Evolutionary conservation across 768 basidiomycete species (phyloP), one percentile per base, ranked within the genome.

Genomic region (Coprinopsis marcescibilis): DNA sequence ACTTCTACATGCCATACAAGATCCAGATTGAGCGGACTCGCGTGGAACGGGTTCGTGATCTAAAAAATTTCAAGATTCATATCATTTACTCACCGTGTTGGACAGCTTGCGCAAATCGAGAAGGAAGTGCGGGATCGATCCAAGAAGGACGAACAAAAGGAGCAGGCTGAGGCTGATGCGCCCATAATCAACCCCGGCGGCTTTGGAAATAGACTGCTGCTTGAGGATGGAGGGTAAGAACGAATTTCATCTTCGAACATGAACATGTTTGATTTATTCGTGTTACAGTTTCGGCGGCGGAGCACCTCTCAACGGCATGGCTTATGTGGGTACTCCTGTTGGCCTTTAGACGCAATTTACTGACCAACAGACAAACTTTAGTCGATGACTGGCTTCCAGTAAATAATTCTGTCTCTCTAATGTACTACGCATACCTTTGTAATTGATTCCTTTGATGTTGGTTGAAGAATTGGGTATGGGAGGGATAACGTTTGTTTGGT

Each of bases 1-100:
- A 99, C 66, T 98, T 95, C 70, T 89, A 89, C 61, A 96, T 95
- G 89, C 96, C 96, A 1, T 98, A 89, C 65, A 83, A 81, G 62
- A 84, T 96, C 39, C 95, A 98, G 65, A 77, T 81, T 25, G 85
- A 89, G 57, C 80, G 93, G 46, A 77, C 84, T 29, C 70, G 84
- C 60, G 77, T 86, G 14, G 86, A 86, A 48, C 88, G 81, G 76
- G 85, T 85, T 46, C 10, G 66, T 50, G 6, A 14, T 26, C 20
- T 44, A 15, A 11, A 32, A 11, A 27, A 14, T 25, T 19, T 33
- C 30, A 27, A 23, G 25, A 45, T 44, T 10, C 10, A 15, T 14
- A 2, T 38, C 30, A 33, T 32, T 46, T 47, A 33, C 50, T 55
- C 36, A 56, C 54, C 4, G 40, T 35, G 11, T 45, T 52, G n/a